Evolutionary conservation across 331 rosid genomes (phyloP).

Genomic region (Arachis monticola): DNA sequence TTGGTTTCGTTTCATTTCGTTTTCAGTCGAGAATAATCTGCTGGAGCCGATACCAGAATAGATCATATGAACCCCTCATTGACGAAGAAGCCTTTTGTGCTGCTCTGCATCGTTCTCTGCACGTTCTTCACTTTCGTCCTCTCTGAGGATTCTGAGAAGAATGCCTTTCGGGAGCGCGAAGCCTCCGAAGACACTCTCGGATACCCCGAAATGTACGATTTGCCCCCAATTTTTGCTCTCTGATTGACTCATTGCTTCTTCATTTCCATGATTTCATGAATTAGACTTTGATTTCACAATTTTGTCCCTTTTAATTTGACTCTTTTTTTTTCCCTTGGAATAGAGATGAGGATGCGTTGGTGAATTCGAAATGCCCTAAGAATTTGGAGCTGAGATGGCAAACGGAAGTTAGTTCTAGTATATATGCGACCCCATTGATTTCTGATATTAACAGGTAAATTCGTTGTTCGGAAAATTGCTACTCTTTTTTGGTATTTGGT

Average conservation of each 20-base stretch:
- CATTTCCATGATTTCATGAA: neutral
- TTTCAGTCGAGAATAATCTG: neutral
- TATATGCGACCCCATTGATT: conserved; percentile 89
- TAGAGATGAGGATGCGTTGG: conserved; percentile 91
- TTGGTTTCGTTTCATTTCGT: neutral
- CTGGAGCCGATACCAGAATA: conserved; percentile 10
- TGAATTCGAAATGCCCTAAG: conserved; percentile 81
- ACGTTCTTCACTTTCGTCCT: conserved; percentile 42
- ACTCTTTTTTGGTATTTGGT: neutral
- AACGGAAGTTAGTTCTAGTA: conserved; percentile 95
- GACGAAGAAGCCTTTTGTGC: conserved; percentile 39
- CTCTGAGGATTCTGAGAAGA: conserved; percentile 57
- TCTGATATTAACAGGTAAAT: conserved; percentile 90
- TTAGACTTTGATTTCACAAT: conserved; percentile 23
- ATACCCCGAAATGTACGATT: conserved; percentile 74
- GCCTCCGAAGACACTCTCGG: conserved; percentile 75
- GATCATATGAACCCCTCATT: conserved; percentile 61
- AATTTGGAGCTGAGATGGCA: conserved; percentile 98
- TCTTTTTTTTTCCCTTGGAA: conserved; percentile 4
- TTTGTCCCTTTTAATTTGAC: neutral
- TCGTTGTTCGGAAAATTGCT: neutral
- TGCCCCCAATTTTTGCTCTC: neutral
- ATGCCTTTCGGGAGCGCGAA: conserved; percentile 75
- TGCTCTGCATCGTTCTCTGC: conserved; percentile 53
- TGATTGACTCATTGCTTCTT: neutral